Percentiles rank a stretch among this genome's conserved stretches.
These are phyloP conservation scores for Mycena epipterygia DNA, from an alignment of 768 basidiomycete species.

Conservation along the genomic window DNA sequence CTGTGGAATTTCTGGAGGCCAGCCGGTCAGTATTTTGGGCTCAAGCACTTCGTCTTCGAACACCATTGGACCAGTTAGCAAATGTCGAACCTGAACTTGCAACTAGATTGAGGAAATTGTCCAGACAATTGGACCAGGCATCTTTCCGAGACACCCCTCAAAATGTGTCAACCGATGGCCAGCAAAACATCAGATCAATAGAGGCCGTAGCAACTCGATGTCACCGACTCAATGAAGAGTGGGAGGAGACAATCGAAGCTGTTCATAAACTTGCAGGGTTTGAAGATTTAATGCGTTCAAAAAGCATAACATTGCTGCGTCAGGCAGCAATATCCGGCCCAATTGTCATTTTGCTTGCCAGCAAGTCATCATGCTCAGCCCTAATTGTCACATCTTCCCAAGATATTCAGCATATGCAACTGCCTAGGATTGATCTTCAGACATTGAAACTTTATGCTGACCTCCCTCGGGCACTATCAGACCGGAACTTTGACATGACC, in stretches of 20 bases:
- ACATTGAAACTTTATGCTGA: background rate
- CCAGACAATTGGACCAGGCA: slow-evolving; percentile 10
- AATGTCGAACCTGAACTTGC: slow-evolving; percentile 1
- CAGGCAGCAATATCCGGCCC: slow-evolving; percentile 13
- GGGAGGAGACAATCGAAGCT: slow-evolving; percentile 33
- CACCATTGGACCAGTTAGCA: slow-evolving; percentile 9
- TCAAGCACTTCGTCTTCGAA: slow-evolving; percentile 17
- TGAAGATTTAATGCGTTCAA: slow-evolving; percentile 39
- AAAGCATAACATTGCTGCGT: background rate
- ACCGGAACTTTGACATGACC: background rate
- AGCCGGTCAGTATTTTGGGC: slow-evolving; percentile 21
- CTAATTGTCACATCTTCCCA: slow-evolving; percentile 12
- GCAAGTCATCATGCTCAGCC: slow-evolving; percentile 18
- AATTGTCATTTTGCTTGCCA: slow-evolving; percentile 34
- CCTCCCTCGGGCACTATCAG: slow-evolving; percentile 1
- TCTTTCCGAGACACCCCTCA: slow-evolving; percentile 33
- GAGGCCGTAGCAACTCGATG: slow-evolving; percentile 35
- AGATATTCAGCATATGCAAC: background rate
- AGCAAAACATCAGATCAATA: slow-evolving; percentile 23
- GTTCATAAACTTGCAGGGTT: slow-evolving; percentile 35
- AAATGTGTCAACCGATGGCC: background rate
- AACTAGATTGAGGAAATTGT: background rate
- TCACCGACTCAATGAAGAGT: slow-evolving; percentile 35
- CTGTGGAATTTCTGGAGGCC: slow-evolving; percentile 25
- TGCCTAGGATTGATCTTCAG: background rate